These are phyloP conservation scores for Penicillium brasilianum DNA, from an alignment of 2,329 filamentous ascomycete genomes.

Conservation along the genomic window DNA sequence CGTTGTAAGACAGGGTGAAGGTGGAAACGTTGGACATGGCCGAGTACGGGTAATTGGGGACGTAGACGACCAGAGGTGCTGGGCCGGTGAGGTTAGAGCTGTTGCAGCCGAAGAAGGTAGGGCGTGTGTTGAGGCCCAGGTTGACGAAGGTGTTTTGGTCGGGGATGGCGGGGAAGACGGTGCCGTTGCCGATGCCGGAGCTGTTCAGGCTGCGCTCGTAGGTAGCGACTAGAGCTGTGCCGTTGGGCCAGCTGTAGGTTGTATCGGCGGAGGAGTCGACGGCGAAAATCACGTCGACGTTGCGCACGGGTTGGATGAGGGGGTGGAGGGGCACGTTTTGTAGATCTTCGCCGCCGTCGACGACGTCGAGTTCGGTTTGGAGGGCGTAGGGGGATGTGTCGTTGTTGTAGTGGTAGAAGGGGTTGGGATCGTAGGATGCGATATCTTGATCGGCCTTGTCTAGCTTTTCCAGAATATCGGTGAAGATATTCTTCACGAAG, in stretches of 20 bases:
- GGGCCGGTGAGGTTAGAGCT: conserved; percentile 64
- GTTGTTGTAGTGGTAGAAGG: conserved; percentile 71
- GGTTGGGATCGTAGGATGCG: conserved; percentile 75
- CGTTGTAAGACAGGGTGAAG: conserved; percentile 68
- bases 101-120: conserved; percentile 82
- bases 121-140: conserved; percentile 72
- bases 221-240: conserved; percentile 73
- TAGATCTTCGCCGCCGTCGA: conserved; percentile 77
- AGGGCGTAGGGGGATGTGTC: conserved; percentile 63
- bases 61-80: conserved; percentile 77
- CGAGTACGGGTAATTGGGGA: conserved; percentile 84
- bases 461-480: conserved; percentile 59
- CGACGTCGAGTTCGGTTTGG: conserved; percentile 65
- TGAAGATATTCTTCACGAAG: conserved; percentile 59
- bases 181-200: conserved; percentile 66
- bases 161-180: conserved; percentile 73
- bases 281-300: conserved; percentile 80
- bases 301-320: conserved; percentile 72
- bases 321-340: conserved; percentile 82
- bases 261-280: conserved; percentile 79
- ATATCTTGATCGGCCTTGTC: conserved; percentile 71
- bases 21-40: conserved; percentile 79
- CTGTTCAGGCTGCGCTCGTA: conserved; percentile 68
- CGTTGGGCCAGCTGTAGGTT: conserved; percentile 73
- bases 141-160: conserved; percentile 80